These are phyloP conservation scores for Lodderomyces parapsilosis DNA, from an alignment of 1,139 yeast species.

Conservation along the genomic window DNA sequence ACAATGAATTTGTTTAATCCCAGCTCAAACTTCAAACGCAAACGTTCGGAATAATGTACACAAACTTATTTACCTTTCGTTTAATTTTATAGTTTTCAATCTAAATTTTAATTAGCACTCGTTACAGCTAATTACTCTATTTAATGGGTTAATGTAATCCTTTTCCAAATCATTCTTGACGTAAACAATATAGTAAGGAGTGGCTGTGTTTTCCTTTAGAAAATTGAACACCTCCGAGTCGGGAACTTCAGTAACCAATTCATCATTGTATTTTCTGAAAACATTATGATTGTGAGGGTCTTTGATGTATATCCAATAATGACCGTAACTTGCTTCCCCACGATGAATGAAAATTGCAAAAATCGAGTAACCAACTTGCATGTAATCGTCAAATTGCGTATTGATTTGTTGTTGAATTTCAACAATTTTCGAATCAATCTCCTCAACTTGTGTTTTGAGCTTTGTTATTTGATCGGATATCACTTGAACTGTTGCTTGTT, in stretches of 20 bases:
- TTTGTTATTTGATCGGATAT: constrained; percentile 22
- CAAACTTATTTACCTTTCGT: background rate
- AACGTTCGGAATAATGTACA: background rate
- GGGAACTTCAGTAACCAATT: constrained; percentile 77
- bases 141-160: constrained; percentile 68
- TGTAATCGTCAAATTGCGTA: constrained; percentile 59
- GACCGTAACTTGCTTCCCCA: constrained; percentile 96
- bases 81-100: background rate
- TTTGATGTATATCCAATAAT: constrained; percentile 90
- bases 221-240: constrained; percentile 75
- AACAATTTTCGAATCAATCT: constrained; percentile 40
- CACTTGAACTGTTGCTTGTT: constrained; percentile 13
- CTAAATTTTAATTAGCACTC: background rate
- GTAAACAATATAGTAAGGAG: constrained; percentile 89
- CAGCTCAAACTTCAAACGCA: background rate
- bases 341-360: constrained; percentile 94
- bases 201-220: constrained; percentile 74
- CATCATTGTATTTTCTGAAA: constrained; percentile 92
- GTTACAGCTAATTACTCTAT: constrained; percentile 31
- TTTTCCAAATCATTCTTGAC: constrained; percentile 62
- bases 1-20: background rate
- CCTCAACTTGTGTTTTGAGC: constrained; percentile 26
- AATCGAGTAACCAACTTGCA: constrained; percentile 69
- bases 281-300: constrained; percentile 63
- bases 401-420: constrained; percentile 48